phyloP scores from a whole-genome alignment of 768 basidiomycete genomes.

The Guyanaporus albipodus region DNA sequence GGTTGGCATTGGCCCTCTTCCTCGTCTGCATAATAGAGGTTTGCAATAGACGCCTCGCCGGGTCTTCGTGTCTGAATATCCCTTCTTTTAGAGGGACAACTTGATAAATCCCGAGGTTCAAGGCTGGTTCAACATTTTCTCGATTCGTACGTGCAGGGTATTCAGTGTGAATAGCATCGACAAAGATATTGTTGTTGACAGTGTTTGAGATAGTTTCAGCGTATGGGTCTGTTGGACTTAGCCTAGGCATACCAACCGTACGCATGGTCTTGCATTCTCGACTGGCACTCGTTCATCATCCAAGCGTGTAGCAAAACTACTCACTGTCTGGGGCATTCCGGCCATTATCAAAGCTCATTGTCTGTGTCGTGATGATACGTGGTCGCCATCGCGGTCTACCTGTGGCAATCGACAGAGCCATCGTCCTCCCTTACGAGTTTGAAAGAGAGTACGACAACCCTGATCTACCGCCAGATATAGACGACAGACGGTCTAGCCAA shows the following conservation, averaged over 20 bases:
- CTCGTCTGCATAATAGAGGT: slow-evolving; percentile 94
- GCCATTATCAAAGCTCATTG: slow-evolving; percentile 81
- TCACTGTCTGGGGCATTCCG: slow-evolving; percentile 77
- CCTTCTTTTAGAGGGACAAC: slow-evolving; percentile 47
- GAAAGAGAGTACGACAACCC: slow-evolving; percentile 25
- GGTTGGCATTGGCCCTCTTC: slow-evolving; percentile 81
- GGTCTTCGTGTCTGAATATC: neutral
- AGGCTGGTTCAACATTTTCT: slow-evolving; percentile 83
- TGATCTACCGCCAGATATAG: neutral
- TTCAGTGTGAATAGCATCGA: neutral
- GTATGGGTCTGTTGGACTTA: slow-evolving; percentile 87
- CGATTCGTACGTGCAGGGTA: slow-evolving; percentile 49
- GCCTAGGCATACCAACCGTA: slow-evolving; percentile 81
- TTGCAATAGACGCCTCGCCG: slow-evolving; percentile 12
- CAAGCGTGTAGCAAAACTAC: slow-evolving; percentile 58
- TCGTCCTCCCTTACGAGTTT: slow-evolving; percentile 73
- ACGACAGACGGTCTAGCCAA: slow-evolving; percentile 13
- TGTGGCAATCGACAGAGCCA: slow-evolving; percentile 83
- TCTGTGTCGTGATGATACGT: slow-evolving; percentile 89
- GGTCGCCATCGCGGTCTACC: slow-evolving; percentile 88
- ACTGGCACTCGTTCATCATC: neutral
- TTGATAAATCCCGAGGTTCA: slow-evolving; percentile 50
- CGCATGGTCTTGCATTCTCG: slow-evolving; percentile 19
- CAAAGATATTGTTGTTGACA: slow-evolving; percentile 23
- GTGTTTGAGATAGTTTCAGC: slow-evolving; percentile 88